These are phyloP conservation scores for Asterophora lycoperdoides DNA, from an alignment of 768 basidiomycete species.

Conservation along the genomic window DNA sequence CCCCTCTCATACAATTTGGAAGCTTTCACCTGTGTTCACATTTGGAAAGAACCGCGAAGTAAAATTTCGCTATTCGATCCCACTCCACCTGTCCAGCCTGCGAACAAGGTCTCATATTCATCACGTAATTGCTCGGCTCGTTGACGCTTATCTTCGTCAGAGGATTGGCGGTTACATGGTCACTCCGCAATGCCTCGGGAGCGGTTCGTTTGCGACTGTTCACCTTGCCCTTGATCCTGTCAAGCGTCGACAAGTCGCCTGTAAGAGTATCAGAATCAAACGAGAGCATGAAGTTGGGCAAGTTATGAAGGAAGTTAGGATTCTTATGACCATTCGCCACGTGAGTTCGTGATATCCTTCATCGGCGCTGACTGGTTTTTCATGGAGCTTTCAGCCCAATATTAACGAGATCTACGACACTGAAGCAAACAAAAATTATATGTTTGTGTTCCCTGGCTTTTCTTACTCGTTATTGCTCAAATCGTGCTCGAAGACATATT, in stretches of 20 bases:
- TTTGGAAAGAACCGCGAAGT: slow-evolving; percentile 48
- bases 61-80: slow-evolving; percentile 58
- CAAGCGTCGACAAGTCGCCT: slow-evolving; percentile 71
- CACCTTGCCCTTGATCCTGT: slow-evolving; percentile 68
- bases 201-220: slow-evolving; percentile 79
- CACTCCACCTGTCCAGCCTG: slow-evolving; percentile 49
- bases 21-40: slow-evolving; percentile 68
- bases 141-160: slow-evolving; percentile 20
- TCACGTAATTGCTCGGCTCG: background rate
- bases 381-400: slow-evolving; percentile 54
- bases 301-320: slow-evolving; percentile 75
- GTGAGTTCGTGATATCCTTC: slow-evolving; percentile 33
- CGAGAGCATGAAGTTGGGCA: slow-evolving; percentile 53
- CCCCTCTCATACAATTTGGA: background rate
- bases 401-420: slow-evolving; percentile 77
- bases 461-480: background rate
- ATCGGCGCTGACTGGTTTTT: background rate
- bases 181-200: slow-evolving; percentile 77
- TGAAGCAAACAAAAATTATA: slow-evolving; percentile 55
- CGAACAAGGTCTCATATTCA: slow-evolving; percentile 43
- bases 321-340: slow-evolving; percentile 67
- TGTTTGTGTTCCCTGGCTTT: slow-evolving; percentile 33
- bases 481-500: slow-evolving; percentile 51
- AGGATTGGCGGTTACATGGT: slow-evolving; percentile 63
- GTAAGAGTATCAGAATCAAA: slow-evolving; percentile 72